Percentiles rank a stretch among this genome's conserved stretches.
Conservation (phyloP, 495 filamentous ascomycete species). For the Podospora comata region DNA sequence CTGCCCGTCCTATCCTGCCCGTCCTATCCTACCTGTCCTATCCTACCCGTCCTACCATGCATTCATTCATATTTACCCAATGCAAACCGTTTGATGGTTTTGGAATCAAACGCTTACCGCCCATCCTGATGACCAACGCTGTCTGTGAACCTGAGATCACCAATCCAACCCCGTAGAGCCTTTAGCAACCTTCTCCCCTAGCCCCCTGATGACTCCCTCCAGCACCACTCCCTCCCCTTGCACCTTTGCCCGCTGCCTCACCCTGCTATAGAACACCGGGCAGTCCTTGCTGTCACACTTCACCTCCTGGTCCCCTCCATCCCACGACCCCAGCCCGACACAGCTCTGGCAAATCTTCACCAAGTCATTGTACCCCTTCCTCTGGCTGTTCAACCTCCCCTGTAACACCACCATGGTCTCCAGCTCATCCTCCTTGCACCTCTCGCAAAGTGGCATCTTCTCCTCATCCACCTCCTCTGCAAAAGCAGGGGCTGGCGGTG, state of each 20-base stretch:
- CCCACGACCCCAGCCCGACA: conserved; percentile 63
- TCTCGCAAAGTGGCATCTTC: conserved; percentile 52
- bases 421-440: conserved; percentile 57
- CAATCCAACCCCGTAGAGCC: conserved; percentile 11
- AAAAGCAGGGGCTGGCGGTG: not conserved
- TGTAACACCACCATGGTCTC: conserved; percentile 61
- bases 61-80: not conserved
- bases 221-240: conserved; percentile 54
- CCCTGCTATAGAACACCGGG: conserved; percentile 84
- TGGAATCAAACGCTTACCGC: not conserved
- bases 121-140: not conserved
- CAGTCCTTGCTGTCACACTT: conserved; percentile 88
- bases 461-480: not conserved
- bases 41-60: not conserved
- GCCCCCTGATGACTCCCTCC: conserved; percentile 53
- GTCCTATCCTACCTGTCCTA: no score
- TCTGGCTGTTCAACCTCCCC: conserved; percentile 55
- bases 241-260: conserved; percentile 63
- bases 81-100: not conserved
- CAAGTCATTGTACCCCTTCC: conserved; percentile 64
- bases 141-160: conserved; percentile 8
- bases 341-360: conserved; percentile 79
- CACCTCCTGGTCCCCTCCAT: conserved; percentile 52
- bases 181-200: conserved; percentile 46
- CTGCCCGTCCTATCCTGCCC: not conserved